Conservation (phyloP, 1,139 yeast species). For the Saccharomycopsis crataegensis region DNA sequence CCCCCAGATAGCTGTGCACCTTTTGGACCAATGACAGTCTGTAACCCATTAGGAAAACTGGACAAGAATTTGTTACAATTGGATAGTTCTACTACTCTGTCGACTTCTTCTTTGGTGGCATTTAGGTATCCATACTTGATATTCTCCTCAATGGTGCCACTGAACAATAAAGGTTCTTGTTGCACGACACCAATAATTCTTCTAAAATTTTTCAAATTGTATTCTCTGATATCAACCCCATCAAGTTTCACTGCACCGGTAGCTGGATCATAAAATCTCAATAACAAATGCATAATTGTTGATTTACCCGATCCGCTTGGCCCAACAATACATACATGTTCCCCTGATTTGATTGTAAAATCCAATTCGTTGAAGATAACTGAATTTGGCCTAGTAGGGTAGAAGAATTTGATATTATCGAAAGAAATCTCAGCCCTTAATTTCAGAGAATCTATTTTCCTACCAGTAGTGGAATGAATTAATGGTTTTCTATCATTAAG, state of each 20-base stretch:
- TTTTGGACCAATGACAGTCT: conserved; percentile 80
- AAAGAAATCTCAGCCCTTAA: conserved; percentile 54
- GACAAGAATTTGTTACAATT: conserved; percentile 64
- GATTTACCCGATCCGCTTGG: conserved; percentile 92
- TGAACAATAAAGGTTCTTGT: conserved; percentile 78
- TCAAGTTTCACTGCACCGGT: conserved; percentile 63
- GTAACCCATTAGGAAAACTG: conserved; percentile 72
- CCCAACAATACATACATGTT: conserved; percentile 84
- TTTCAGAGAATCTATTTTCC: conserved; percentile 30
- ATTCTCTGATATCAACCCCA: conserved; percentile 52
- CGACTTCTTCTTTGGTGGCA: conserved; percentile 45
- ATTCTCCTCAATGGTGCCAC: conserved; percentile 74
- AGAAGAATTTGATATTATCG: conserved; percentile 59
- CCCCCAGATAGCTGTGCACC: conserved; percentile 79
- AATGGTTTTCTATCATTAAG: conserved; percentile 69
- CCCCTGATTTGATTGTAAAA: conserved; percentile 56
- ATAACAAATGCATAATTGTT: conserved; percentile 65
- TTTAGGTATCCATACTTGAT: conserved; percentile 59
- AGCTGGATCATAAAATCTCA: conserved; percentile 59
- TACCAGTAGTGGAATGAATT: conserved; percentile 53
- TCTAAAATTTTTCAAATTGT: conserved; percentile 67
- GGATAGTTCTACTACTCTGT: conserved; percentile 40
- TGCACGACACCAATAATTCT: conserved; percentile 77
- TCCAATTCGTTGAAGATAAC: conserved; percentile 58
- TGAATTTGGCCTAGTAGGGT: conserved; percentile 85